These are phyloP conservation scores for Candida multigemmis DNA, from an alignment of 805 yeast genomes.

Conservation along the genomic window DNA sequence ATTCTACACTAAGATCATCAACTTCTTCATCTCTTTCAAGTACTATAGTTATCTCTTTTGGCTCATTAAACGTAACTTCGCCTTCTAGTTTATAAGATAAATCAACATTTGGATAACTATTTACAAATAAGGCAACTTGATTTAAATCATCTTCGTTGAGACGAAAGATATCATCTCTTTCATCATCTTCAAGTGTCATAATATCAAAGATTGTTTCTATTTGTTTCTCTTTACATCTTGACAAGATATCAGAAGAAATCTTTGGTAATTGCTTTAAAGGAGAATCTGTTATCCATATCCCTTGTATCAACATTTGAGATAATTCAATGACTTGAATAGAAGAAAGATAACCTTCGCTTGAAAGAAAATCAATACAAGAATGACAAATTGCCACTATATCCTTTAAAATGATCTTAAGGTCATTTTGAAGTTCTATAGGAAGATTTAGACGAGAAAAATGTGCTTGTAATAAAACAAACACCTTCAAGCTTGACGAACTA, in stretches of 20 bases:
- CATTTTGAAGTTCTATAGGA: slow-evolving; percentile 50
- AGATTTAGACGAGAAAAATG: slow-evolving; percentile 62
- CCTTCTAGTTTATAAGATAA: slow-evolving; percentile 42
- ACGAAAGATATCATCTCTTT: slow-evolving; percentile 51
- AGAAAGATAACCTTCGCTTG: slow-evolving; percentile 72
- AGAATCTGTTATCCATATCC: slow-evolving; percentile 71
- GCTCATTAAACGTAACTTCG: slow-evolving; percentile 35
- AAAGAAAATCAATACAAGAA: slow-evolving; percentile 66
- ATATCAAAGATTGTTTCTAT: slow-evolving; percentile 76
- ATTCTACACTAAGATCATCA: slow-evolving; percentile 47
- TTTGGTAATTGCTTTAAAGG: slow-evolving; percentile 78
- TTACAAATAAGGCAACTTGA: slow-evolving; percentile 79
- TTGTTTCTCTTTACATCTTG: slow-evolving; percentile 42
- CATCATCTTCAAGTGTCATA: slow-evolving; percentile 73
- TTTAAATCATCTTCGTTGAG: slow-evolving; percentile 42
- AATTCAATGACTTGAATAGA: slow-evolving; percentile 81
- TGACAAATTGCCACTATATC: slow-evolving; percentile 43
- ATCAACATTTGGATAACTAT: slow-evolving; percentile 83
- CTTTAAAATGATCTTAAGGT: slow-evolving; percentile 44
- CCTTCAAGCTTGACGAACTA: slow-evolving; percentile 54
- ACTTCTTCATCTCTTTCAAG: slow-evolving; percentile 72
- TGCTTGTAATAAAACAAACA: slow-evolving; percentile 71
- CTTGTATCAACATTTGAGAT: slow-evolving; percentile 83
- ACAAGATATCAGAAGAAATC: slow-evolving; percentile 41
- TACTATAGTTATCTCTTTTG: slow-evolving; percentile 36